phyloP scores from a whole-genome alignment of 192 early-diverging fungal genomes.

The Paraglomus brasilianum region DNA sequence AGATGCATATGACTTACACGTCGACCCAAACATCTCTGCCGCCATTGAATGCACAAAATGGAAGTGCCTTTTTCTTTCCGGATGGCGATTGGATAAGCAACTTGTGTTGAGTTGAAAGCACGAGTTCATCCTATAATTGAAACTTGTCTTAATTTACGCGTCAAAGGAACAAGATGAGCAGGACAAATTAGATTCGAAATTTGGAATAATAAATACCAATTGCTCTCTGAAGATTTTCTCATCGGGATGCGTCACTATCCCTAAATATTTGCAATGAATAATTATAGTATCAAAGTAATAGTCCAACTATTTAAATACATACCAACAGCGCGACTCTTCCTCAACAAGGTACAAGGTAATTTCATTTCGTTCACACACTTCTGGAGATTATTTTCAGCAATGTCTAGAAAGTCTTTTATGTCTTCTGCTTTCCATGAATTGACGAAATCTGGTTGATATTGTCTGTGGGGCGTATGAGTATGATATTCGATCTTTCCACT shows the following conservation, averaged over 20 bases:
- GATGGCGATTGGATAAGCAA: slow-evolving; percentile 54
- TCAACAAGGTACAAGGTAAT: slow-evolving; percentile 61
- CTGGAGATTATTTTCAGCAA: slow-evolving; percentile 67
- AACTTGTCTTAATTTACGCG: not conserved
- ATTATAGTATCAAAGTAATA: not conserved
- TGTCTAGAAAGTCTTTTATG: slow-evolving; percentile 66
- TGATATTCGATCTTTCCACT: not conserved
- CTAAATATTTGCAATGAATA: slow-evolving; percentile 16
- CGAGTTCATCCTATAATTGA: slow-evolving; percentile 69
- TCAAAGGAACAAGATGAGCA: not conserved
- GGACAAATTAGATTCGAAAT: not conserved
- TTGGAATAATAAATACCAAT: slow-evolving; percentile 39
- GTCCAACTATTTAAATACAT: not conserved
- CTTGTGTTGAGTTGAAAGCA: slow-evolving; percentile 69
- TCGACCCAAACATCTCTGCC: slow-evolving; percentile 91
- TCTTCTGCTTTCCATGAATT: slow-evolving; percentile 55
- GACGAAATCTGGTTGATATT: slow-evolving; percentile 45
- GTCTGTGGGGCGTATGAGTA: slow-evolving; percentile 21
- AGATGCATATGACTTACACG: slow-evolving; percentile 46
- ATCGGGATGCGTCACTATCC: slow-evolving; percentile 55
- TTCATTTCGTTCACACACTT: slow-evolving; percentile 66
- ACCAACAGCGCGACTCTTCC: slow-evolving; percentile 81
- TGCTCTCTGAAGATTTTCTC: slow-evolving; percentile 72
- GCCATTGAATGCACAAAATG: slow-evolving; percentile 94
- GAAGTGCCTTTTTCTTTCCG: slow-evolving; percentile 59